These are phyloP conservation scores for Microglena sp. DNA, from an alignment of 139 green algal species.

Conservation along the genomic window DNA sequence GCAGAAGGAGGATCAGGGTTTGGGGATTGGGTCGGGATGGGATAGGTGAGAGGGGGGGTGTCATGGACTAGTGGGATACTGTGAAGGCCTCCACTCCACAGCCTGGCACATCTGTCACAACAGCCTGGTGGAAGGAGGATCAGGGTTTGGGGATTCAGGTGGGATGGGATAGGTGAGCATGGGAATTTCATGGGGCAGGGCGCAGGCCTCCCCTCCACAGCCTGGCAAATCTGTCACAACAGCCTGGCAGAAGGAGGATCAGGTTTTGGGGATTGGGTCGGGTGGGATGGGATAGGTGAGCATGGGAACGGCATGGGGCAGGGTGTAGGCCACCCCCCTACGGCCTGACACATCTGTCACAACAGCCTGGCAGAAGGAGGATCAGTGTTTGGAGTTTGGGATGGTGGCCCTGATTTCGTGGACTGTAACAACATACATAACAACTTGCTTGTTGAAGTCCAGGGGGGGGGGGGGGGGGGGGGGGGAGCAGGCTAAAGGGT, in stretches of 20 bases:
- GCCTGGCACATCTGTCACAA: too few relatives aligned
- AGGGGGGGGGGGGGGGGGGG: too few relatives aligned
- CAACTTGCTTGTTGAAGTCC: too few relatives aligned
- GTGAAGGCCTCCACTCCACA: not conserved
- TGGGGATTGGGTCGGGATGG: not conserved
- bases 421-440: too few relatives aligned
- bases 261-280: not conserved
- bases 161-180: conserved; percentile 58
- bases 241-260: conserved; percentile 24
- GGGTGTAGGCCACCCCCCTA: not conserved
- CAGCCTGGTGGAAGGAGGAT: too few relatives aligned
- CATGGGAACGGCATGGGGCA: not conserved
- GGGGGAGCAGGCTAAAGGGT: too few relatives aligned
- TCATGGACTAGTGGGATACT: not conserved
- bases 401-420: too few relatives aligned
- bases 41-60: not conserved
- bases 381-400: too few relatives aligned
- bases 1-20: not conserved
- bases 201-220: conserved; percentile 75
- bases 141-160: too few relatives aligned
- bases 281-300: not conserved
- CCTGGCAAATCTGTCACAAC: conserved; percentile 70
- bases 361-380: too few relatives aligned
- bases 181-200: conserved; percentile 59
- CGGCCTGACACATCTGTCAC: not conserved